Evolutionary conservation across 768 basidiomycete genomes (phyloP).

Genomic region (Galerina marginata): DNA sequence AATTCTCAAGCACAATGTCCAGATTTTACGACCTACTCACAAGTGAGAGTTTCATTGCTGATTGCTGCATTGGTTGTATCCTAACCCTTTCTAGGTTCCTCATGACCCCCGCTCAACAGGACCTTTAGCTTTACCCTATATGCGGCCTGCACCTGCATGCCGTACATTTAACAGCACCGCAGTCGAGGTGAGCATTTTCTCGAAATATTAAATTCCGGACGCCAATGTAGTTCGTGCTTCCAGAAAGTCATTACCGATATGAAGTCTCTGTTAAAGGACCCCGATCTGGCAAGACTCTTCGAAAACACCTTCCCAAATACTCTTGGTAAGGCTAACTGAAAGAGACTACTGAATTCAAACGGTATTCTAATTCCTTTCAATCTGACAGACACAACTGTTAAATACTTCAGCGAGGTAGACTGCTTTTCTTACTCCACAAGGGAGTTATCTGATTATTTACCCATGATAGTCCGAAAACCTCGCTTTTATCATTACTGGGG

Average conservation of each 20-base stretch:
- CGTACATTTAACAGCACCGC: constrained; percentile 78
- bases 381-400: constrained; percentile 73
- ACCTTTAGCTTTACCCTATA: constrained; percentile 67
- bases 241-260: constrained; percentile 79
- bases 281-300: constrained; percentile 78
- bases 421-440: background rate
- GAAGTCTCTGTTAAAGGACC: constrained; percentile 73
- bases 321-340: constrained; percentile 53
- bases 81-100: constrained; percentile 45
- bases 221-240: background rate
- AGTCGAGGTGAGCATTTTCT: constrained; percentile 59
- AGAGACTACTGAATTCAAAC: constrained; percentile 1
- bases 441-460: constrained; percentile 4
- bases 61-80: background rate
- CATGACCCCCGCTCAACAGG: constrained; percentile 68
- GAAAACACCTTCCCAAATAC: constrained; percentile 88
- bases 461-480: constrained; percentile 60
- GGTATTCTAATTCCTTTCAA: background rate
- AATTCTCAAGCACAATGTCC: constrained; percentile 53
- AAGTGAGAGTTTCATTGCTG: constrained; percentile 34
- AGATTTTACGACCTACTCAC: constrained; percentile 65
- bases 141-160: constrained; percentile 72
- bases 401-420: constrained; percentile 67
- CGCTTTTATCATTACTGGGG: constrained; percentile 83
- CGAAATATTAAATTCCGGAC: background rate